Percentiles rank a stretch among this genome's conserved stretches.
These are phyloP conservation scores for Colletotrichum acutatum DNA, from an alignment of 2,329 filamentous ascomycete genomes.

Conservation along the genomic window DNA sequence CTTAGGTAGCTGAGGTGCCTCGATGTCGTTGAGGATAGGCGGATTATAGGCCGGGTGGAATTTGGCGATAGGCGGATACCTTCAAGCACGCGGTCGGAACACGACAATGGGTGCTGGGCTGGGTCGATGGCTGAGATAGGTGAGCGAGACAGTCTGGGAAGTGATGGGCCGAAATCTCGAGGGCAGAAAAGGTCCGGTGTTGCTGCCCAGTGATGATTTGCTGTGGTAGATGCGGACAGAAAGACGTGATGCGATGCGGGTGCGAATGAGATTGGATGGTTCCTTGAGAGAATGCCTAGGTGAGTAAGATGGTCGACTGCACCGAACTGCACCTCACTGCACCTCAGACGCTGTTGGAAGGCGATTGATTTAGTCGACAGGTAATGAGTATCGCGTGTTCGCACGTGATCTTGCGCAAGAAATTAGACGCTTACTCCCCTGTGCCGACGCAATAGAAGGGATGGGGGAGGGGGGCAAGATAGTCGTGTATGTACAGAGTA, in stretches of 20 bases:
- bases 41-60: not conserved
- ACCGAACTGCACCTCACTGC: not conserved
- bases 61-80: not conserved
- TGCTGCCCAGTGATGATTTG: not conserved
- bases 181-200: not conserved
- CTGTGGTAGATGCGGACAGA: not conserved
- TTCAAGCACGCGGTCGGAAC: not conserved
- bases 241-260: not conserved
- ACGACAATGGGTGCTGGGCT: not conserved
- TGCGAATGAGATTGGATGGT: not conserved
- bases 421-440: not conserved
- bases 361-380: not conserved
- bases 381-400: slow-evolving; percentile 25
- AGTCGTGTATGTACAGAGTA: not conserved
- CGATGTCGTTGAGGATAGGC: not conserved
- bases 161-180: not conserved
- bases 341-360: not conserved
- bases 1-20: not conserved
- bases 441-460: not conserved
- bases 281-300: too few relatives aligned
- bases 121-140: not conserved
- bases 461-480: not conserved
- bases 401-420: slow-evolving; percentile 31
- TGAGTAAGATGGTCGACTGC: not conserved
- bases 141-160: not conserved